Evolutionary conservation across 1,139 yeast genomes (phyloP).

Genomic region (Diutina neorugosa): DNA sequence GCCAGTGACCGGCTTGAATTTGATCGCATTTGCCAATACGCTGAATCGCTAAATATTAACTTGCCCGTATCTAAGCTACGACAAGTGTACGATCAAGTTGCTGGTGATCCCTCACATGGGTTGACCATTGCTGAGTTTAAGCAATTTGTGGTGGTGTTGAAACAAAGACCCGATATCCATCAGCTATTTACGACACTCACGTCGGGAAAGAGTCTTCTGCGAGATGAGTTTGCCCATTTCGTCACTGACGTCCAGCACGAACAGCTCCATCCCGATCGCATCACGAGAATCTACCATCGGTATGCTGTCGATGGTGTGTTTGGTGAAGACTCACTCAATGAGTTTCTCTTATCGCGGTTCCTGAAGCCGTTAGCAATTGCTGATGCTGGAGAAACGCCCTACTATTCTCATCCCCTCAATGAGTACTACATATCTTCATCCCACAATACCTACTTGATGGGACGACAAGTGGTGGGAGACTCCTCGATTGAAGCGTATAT

Average conservation of each 20-base stretch:
- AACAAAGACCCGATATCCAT: conserved; percentile 22
- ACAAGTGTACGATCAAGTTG: conserved; percentile 19
- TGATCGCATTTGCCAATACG: conserved; percentile 54
- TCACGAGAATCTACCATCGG: background rate
- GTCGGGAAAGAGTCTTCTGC: background rate
- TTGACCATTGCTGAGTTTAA: conserved; percentile 65
- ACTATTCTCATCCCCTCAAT: conserved; percentile 58
- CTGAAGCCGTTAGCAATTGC: conserved; percentile 18
- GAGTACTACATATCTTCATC: conserved; percentile 88
- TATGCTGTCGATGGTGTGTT: conserved; percentile 16
- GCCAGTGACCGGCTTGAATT: conserved; percentile 35
- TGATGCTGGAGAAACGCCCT: conserved; percentile 17
- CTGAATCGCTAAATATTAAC: conserved; percentile 59
- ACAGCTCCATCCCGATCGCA: conserved; percentile 10
- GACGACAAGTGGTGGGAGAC: conserved; percentile 85
- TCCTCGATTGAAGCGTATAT: conserved; percentile 88
- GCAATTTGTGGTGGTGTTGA: conserved; percentile 44
- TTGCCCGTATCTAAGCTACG: conserved; percentile 21
- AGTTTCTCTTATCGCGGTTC: conserved; percentile 37
- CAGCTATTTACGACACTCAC: conserved; percentile 15
- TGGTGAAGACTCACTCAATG: conserved; percentile 38
- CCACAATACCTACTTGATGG: conserved; percentile 84
- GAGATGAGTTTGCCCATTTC: conserved; percentile 34
- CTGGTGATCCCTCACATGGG: conserved; percentile 8
- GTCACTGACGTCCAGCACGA: conserved; percentile 42